Base-by-base conservation (phyloP, 1,284 basidiomycete genomes). In the Austroboletus olivaceoglutinosus region DNA sequence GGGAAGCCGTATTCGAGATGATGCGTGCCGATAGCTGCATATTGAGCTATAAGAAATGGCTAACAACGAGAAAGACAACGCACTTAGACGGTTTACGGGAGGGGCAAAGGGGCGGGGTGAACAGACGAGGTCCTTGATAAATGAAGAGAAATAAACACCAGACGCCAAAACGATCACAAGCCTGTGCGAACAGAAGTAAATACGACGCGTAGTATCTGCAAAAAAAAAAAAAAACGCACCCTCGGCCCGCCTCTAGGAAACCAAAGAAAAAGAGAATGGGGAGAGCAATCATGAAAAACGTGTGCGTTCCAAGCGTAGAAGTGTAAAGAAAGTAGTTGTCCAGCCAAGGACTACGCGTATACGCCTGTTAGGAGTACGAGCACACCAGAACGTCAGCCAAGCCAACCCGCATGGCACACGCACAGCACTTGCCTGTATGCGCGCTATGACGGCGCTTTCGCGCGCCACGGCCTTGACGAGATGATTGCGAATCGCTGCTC, bases 1-100 rank as follows among this genome's bases (percentile, higher is more conserved):
- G 94, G 95, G 65, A 98, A 98, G 16, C 96, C 95, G 64, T 93
- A 94, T 71, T 93, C 91, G 4, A 91, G 77, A 59, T 93, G 90
- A 63, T 93, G 91, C 0, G 79, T 84, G 34, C 90, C 89, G 58
- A 93, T 89, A 4, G 86, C 91, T 93, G 58, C 5, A n/a, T 11
- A 10, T 6, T 33, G 12, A 33, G 31, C 30, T 7, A 33, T 33
- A 12, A 21, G 36, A 37, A 19, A 21, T 4, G 3, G 36, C 10
- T 11, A 19, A 30, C 43, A 23, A 33, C 42, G 12, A 33, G 31
- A 9, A 13, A n/a, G 15, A 23, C 11, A 5, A 76, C 85, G 54
- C 62, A 91, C 88, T 87, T 4, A 98, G 76, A 34, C 96, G 82
- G 8, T 86, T 86, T 7, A 98, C 89, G 1, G 95, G 95, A 2